Conservation (phyloP, 805 yeast species). For the Sungouiozyma intestinalis region DNA sequence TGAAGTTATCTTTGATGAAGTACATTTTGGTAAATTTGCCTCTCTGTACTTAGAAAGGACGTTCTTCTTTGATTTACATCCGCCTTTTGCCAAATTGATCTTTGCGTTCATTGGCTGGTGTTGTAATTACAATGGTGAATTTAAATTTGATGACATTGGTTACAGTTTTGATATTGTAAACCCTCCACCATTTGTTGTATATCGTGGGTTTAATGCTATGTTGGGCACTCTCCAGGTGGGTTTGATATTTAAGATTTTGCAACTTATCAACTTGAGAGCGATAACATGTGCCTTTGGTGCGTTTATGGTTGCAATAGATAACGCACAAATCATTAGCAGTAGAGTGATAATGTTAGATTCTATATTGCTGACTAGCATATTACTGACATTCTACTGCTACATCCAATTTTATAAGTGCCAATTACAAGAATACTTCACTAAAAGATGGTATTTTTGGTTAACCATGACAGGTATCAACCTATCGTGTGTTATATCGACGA, state of each 20-base stretch:
- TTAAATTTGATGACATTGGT: constrained; percentile 84
- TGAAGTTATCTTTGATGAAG: constrained; percentile 77
- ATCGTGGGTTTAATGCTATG: constrained; percentile 67
- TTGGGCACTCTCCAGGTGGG: constrained; percentile 77
- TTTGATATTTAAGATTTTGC: constrained; percentile 68
- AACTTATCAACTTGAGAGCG: constrained; percentile 75
- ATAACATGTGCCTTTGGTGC: constrained; percentile 71
- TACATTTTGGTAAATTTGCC: constrained; percentile 77
- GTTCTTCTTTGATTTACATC: constrained; percentile 91
- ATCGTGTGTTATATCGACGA: constrained; percentile 86
- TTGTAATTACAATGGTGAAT: constrained; percentile 81
- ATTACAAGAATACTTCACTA: constrained; percentile 53
- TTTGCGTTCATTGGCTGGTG: constrained; percentile 84
- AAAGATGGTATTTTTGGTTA: constrained; percentile 81
- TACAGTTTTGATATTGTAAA: constrained; percentile 50
- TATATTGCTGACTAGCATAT: constrained; percentile 72
- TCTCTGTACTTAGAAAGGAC: constrained; percentile 77
- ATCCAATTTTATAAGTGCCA: constrained; percentile 62
- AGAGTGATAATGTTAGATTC: constrained; percentile 87
- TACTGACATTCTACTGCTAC: constrained; percentile 64
- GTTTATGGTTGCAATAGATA: constrained; percentile 66
- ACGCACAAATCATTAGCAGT: constrained; percentile 82
- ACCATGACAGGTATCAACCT: constrained; percentile 69
- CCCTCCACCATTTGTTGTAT: constrained; percentile 76
- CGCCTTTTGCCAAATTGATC: constrained; percentile 88